A percentile compares a stretch with the other conserved stretches of the same genome.
phyloP scores from a whole-genome alignment of 2,329 filamentous ascomycete species.

The Fusarium concolor region DNA sequence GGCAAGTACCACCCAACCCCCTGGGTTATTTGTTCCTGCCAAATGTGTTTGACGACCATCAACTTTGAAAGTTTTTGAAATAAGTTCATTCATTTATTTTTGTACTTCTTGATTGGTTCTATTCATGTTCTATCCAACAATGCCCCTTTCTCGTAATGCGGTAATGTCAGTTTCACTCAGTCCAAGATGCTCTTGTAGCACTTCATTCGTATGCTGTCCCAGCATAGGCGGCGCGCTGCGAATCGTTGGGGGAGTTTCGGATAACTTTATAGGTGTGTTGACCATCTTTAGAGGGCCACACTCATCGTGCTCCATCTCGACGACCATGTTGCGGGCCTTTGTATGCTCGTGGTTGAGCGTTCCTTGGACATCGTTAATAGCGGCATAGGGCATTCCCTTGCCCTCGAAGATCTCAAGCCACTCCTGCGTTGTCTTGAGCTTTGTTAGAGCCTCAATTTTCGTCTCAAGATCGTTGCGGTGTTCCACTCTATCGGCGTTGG shows the following conservation, averaged over 20 bases:
- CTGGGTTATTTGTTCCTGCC: neutral
- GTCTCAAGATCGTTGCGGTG: constrained; percentile 82
- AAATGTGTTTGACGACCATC: neutral
- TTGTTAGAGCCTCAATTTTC: constrained; percentile 80
- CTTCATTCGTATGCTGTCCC: constrained; percentile 87
- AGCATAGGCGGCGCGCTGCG: constrained; percentile 84
- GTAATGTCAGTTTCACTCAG: constrained; percentile 69
- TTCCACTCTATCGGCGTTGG: constrained; percentile 72
- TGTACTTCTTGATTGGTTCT: neutral
- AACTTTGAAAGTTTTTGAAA: neutral
- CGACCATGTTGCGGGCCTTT: constrained; percentile 87
- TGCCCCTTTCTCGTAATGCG: constrained; percentile 72
- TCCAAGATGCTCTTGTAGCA: constrained; percentile 73
- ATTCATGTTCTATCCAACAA: constrained; percentile 63
- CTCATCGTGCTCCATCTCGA: constrained; percentile 82
- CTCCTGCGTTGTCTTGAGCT: constrained; percentile 82
- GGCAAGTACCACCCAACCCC: neutral
- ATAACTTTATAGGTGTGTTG: constrained; percentile 95
- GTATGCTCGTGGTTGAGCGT: constrained; percentile 89
- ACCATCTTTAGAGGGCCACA: constrained; percentile 92
- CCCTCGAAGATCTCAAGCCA: constrained; percentile 91
- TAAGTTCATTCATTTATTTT: constrained; percentile 5
- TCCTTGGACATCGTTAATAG: constrained; percentile 90
- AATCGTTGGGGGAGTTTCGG: constrained; percentile 80
- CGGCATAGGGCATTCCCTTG: constrained; percentile 91